phyloP scores from a whole-genome alignment of 78 protist genomes.

The Emiliania huxleyi region DNA sequence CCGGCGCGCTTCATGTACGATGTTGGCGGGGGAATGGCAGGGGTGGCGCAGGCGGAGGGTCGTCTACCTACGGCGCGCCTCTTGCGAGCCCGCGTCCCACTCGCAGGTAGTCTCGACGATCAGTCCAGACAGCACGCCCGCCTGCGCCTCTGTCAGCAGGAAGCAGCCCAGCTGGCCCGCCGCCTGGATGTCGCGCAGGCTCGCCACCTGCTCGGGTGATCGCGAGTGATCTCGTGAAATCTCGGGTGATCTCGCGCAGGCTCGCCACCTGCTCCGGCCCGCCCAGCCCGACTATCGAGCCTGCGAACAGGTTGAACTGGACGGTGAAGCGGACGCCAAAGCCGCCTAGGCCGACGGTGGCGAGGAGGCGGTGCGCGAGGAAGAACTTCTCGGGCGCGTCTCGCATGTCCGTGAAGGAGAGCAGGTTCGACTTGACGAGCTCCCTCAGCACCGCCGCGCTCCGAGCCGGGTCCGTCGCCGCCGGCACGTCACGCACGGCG shows the following conservation, averaged over 20 bases:
- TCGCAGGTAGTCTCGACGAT: conserved; percentile 39
- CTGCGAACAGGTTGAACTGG: conserved; percentile 48
- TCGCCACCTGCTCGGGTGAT: neutral
- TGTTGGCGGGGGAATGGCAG: neutral
- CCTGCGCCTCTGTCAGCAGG: conserved; percentile 41
- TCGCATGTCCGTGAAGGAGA: conserved; percentile 35
- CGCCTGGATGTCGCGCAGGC: neutral
- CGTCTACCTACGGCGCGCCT: too few relatives aligned
- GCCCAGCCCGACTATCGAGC: conserved; percentile 44
- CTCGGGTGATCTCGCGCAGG: neutral
- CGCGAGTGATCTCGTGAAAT: too few relatives aligned
- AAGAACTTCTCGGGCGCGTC: conserved; percentile 50
- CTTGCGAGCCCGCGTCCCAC: conserved; percentile 19
- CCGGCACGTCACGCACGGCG: too few relatives aligned
- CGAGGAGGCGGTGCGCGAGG: conserved; percentile 58
- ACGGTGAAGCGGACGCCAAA: conserved; percentile 54
- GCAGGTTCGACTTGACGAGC: neutral
- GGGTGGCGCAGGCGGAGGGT: too few relatives aligned
- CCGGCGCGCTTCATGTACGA: too few relatives aligned
- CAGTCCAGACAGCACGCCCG: conserved; percentile 58
- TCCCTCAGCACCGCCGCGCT: neutral
- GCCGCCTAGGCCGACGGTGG: conserved; percentile 1
- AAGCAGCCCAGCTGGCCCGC: neutral
- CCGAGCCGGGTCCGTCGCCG: neutral
- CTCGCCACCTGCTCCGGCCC: conserved; percentile 7